Evolutionary conservation across 805 yeast genomes (phyloP).

Genomic region (Cyberlindnera bimundalis): DNA sequence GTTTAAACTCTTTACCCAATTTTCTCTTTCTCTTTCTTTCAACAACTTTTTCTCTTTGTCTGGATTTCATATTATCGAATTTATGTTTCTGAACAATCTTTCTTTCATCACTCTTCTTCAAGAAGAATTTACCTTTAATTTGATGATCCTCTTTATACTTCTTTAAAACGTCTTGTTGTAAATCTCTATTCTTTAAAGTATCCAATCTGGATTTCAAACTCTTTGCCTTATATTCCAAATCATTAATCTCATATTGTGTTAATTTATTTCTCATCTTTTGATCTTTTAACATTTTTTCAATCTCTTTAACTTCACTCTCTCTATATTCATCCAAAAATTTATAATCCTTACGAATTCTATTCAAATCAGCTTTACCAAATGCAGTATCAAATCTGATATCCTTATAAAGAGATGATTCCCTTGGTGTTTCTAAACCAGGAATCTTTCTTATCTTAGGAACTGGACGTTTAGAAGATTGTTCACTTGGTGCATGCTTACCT

Average conservation of each 20-base stretch:
- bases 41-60: conserved; percentile 75
- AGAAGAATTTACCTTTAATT: conserved; percentile 52
- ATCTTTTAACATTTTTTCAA: conserved; percentile 55
- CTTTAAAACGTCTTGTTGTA: conserved; percentile 67
- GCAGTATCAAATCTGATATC: conserved; percentile 93
- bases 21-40: conserved; percentile 85
- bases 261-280: conserved; percentile 40
- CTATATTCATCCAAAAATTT: conserved; percentile 85
- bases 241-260: conserved; percentile 44
- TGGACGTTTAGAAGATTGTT: conserved; percentile 66
- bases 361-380: conserved; percentile 75
- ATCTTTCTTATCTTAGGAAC: conserved; percentile 70
- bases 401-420: conserved; percentile 44
- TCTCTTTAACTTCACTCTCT: conserved; percentile 60
- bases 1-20: conserved; percentile 73
- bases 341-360: conserved; percentile 70
- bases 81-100: conserved; percentile 74
- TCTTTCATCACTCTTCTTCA: conserved; percentile 68
- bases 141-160: conserved; percentile 43
- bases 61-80: conserved; percentile 67
- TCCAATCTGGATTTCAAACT: conserved; percentile 67
- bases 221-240: conserved; percentile 53
- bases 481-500: conserved; percentile 86
- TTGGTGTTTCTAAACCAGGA: conserved; percentile 55
- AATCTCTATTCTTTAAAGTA: conserved; percentile 66